A percentile compares a stretch with the other conserved stretches of the same genome.
These are phyloP conservation scores for Alternaria panax DNA, from an alignment of 2,329 filamentous ascomycete genomes.

Conservation along the genomic window DNA sequence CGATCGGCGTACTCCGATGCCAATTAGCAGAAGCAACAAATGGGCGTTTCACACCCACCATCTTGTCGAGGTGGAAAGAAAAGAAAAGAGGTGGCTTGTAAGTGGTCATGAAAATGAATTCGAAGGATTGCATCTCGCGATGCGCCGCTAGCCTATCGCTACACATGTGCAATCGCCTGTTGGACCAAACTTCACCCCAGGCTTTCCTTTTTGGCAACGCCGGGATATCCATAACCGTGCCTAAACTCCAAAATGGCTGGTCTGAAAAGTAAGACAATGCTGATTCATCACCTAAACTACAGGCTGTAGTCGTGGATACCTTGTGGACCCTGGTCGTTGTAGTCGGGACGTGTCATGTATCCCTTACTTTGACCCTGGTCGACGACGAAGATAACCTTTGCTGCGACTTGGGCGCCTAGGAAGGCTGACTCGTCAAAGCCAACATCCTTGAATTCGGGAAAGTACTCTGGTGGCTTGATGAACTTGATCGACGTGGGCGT, in stretches of 20 bases:
- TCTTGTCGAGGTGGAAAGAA: conserved; percentile 1
- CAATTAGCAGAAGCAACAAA: conserved; percentile 17
- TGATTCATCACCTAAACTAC: conserved; percentile 17
- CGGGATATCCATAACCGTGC: conserved; percentile 32
- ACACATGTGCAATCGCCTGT: background rate
- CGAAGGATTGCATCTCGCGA: conserved; percentile 7
- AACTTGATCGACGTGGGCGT: conserved; percentile 86
- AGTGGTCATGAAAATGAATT: conserved; percentile 2
- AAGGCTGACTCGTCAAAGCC: conserved; percentile 84
- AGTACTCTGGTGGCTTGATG: conserved; percentile 80
- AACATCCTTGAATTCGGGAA: conserved; percentile 84
- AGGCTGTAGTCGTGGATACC: conserved; percentile 66
- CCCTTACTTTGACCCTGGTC: conserved; percentile 72
- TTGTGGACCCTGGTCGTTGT: conserved; percentile 70
- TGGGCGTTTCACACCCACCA: background rate
- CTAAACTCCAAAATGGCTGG: conserved; percentile 25
- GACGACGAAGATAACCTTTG: conserved; percentile 74
- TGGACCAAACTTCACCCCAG: conserved; percentile 3
- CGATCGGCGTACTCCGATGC: conserved; percentile 29
- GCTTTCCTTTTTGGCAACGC: conserved; percentile 21
- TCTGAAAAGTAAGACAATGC: conserved; percentile 4
- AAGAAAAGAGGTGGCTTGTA: background rate
- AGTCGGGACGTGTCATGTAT: conserved; percentile 72
- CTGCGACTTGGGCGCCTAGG: conserved; percentile 85
- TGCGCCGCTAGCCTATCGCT: conserved; percentile 21